Evolutionary conservation across 1,139 yeast species (phyloP), one percentile per base, ranked within the genome.

Genomic region (Schwanniomyces etchellsii): DNA sequence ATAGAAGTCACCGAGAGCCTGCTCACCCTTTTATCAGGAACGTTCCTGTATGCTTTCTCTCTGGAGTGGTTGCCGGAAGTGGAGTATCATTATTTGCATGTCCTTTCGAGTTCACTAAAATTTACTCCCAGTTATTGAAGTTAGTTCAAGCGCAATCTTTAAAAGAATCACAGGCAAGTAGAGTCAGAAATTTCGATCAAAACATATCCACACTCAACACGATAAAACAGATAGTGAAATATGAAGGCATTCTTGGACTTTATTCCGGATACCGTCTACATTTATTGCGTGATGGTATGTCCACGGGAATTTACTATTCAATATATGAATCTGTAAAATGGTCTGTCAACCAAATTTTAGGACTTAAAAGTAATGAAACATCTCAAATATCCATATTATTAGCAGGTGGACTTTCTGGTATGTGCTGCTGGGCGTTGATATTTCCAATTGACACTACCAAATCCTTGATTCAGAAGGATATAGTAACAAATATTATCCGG

Each of bases 381-480:
- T 60, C 70, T 4, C 62, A 61, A 7, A 28, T 62, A 5, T 55
- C 71, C 1, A 57, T 67, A 14, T 42, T 64, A 4, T 32, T 80
- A 3, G 84, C 93, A 0, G 95, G 95, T n/a, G 95, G 88, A 0
- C 42, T 78, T 22, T 76, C 93, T 2, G 95, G 95, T 2, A 72
- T 79, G 9, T 55, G 78, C 12, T 70, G 86, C 30, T 84, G 94
- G 93, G 55, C 75, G 2, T 51, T 76, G 2, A 77, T 84, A 2
- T 85, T 81, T 57, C 95, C 95, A 0, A 52, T 86, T 2, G 95
- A 85, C 50, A 84, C 95, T 0, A 64, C 80, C 37, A 85, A 86
- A 50, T 75, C 89, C 2, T 65, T 79, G 36, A 68, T 76, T 28
- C 95, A 85, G 50, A 73, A 81, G 35, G 93, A 84, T 44, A 67